phyloP scores from a whole-genome alignment of 2,329 filamentous ascomycete species.

The Scopulariopsis brevicaulis region DNA sequence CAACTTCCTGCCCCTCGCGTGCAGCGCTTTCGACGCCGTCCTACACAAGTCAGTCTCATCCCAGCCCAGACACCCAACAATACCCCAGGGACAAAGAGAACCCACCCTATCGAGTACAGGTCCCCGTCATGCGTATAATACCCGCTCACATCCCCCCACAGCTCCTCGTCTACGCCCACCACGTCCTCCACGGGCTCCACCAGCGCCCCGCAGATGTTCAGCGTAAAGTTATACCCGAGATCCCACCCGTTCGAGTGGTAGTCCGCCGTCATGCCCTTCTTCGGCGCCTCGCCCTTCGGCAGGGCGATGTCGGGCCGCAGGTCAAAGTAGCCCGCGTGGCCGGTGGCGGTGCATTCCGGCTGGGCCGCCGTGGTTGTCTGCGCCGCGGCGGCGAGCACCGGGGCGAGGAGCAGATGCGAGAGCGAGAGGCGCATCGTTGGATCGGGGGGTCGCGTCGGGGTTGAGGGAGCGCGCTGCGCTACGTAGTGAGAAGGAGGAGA shows the following conservation, averaged over 20 bases:
- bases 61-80: not conserved
- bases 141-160: slow-evolving; percentile 67
- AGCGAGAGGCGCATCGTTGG: slow-evolving; percentile 1
- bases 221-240: slow-evolving; percentile 69
- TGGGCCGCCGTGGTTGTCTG: slow-evolving; percentile 25
- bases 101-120: slow-evolving; percentile 61
- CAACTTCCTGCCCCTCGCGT: slow-evolving; percentile 59
- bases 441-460: not conserved
- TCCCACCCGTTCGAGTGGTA: slow-evolving; percentile 63
- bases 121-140: slow-evolving; percentile 59
- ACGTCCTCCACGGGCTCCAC: slow-evolving; percentile 53
- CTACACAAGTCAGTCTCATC: slow-evolving; percentile 20
- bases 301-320: slow-evolving; percentile 42
- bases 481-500: not conserved
- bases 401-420: slow-evolving; percentile 20
- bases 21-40: slow-evolving; percentile 39
- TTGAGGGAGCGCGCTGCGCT: not conserved
- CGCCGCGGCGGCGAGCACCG: slow-evolving; percentile 11
- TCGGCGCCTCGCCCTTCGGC: slow-evolving; percentile 23
- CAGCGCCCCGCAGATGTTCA: slow-evolving; percentile 74
- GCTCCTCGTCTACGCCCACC: slow-evolving; percentile 47
- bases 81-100: not conserved
- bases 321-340: slow-evolving; percentile 44
- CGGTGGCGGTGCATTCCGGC: slow-evolving; percentile 42
- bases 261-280: slow-evolving; percentile 30